Evolutionary conservation across 2,329 filamentous ascomycete genomes (phyloP).

Genomic region (Byssoonygena ceratinophila): DNA sequence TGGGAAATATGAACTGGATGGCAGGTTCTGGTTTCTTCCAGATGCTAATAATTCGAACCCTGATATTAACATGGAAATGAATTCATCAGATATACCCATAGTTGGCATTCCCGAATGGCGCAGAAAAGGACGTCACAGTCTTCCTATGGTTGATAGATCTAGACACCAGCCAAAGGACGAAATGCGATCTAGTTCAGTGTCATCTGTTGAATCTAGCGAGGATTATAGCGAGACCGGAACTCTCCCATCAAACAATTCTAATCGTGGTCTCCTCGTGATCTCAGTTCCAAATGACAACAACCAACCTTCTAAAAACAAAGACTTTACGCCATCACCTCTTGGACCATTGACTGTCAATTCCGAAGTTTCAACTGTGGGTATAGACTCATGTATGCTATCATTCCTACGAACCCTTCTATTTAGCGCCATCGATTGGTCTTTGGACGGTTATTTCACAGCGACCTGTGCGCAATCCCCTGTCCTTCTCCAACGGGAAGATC

Average conservation of each 20-base stretch:
- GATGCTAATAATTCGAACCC: slow-evolving; percentile 9
- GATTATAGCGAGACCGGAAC: slow-evolving; percentile 16
- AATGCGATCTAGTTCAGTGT: slow-evolving; percentile 15
- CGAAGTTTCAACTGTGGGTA: background rate
- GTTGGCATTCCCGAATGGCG: slow-evolving; percentile 29
- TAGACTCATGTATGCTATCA: background rate
- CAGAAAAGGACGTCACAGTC: slow-evolving; percentile 5
- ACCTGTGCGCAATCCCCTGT: slow-evolving; percentile 26
- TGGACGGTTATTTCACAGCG: slow-evolving; percentile 32
- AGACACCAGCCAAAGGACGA: background rate
- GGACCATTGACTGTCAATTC: background rate
- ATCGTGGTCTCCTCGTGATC: slow-evolving; percentile 17
- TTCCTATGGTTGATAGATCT: background rate
- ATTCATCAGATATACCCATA: slow-evolving; percentile 28
- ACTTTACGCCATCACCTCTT: slow-evolving; percentile 2
- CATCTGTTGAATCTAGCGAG: slow-evolving; percentile 22
- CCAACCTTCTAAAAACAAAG: background rate
- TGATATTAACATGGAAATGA: slow-evolving; percentile 7
- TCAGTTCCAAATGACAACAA: slow-evolving; percentile 25
- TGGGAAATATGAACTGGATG: slow-evolving; percentile 43
- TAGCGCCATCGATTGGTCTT: slow-evolving; percentile 32
- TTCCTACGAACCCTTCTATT: slow-evolving; percentile 25
- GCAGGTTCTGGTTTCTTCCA: slow-evolving; percentile 36
- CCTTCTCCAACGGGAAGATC: slow-evolving; percentile 27
- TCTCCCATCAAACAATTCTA: slow-evolving; percentile 16